Conservation (phyloP, 2,329 filamentous ascomycete species). For the Paecilomyces fulvus region DNA sequence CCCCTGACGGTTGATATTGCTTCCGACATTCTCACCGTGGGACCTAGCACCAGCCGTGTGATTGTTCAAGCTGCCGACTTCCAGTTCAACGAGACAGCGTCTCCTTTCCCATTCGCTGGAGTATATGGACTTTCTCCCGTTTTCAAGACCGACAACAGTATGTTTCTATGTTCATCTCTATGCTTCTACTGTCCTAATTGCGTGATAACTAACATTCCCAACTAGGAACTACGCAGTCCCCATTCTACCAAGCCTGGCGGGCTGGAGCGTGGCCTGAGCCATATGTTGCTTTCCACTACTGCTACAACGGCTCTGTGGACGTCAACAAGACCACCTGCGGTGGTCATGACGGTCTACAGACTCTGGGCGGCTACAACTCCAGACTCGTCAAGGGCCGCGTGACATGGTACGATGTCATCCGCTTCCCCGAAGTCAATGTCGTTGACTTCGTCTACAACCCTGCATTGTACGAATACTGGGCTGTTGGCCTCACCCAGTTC, state of each 20-base stretch:
- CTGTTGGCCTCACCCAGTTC: constrained; percentile 9
- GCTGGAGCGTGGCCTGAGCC: constrained; percentile 5
- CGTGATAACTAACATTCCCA: neutral
- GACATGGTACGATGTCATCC: constrained; percentile 11
- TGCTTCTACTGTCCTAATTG: neutral
- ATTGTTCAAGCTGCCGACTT: constrained; percentile 7
- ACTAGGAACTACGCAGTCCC: constrained; percentile 5
- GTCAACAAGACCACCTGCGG: constrained; percentile 7
- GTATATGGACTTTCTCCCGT: constrained; percentile 9
- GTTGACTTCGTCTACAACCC: constrained; percentile 13
- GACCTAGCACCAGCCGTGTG: constrained; percentile 2
- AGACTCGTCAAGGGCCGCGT: constrained; percentile 7
- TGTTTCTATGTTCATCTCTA: neutral
- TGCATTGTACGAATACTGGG: constrained; percentile 11
- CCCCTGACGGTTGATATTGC: constrained; percentile 6
- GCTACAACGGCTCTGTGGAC: constrained; percentile 10
- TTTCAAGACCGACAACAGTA: constrained; percentile 7
- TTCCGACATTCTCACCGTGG: constrained; percentile 7
- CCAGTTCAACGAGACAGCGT: constrained; percentile 3
- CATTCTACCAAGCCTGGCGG: constrained; percentile 9
- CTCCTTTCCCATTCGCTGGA: constrained; percentile 5
- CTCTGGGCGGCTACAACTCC: constrained; percentile 10
- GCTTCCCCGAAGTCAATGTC: constrained; percentile 10
- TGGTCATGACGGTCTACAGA: constrained; percentile 10
- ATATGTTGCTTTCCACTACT: constrained; percentile 10